Evolutionary conservation across 1,139 yeast genomes (phyloP).

Genomic region (Kodamaea derodonti): DNA sequence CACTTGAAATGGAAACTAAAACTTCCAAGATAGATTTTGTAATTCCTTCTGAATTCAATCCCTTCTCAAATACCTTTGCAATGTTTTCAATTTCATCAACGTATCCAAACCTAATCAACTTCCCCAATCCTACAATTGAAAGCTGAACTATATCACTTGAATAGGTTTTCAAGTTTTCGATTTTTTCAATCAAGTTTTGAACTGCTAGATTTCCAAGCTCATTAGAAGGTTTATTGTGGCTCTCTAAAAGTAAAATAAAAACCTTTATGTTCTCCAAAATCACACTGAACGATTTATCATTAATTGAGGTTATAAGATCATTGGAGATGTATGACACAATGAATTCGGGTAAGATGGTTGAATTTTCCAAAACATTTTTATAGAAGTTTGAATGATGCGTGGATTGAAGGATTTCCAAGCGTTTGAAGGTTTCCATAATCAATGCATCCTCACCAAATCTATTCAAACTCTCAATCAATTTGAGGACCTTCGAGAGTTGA

Average conservation of each 20-base stretch:
- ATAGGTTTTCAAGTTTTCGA: conserved; percentile 32
- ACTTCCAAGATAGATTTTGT: conserved; percentile 30
- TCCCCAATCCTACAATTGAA: conserved; percentile 28
- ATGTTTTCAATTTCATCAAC: conserved; percentile 2
- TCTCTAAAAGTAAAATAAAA: conserved; percentile 28
- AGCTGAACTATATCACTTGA: conserved; percentile 51
- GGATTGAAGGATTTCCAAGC: conserved; percentile 16
- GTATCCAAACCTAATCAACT: conserved; percentile 8
- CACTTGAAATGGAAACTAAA: conserved; percentile 16
- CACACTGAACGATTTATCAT: conserved; percentile 36
- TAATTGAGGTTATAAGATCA: conserved; percentile 42
- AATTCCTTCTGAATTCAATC: conserved; percentile 35
- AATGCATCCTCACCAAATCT: conserved; percentile 11
- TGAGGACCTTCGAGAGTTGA: conserved; percentile 19
- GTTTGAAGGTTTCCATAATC: conserved; percentile 10
- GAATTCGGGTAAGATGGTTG: conserved; percentile 11
- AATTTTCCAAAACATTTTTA: conserved; percentile 18
- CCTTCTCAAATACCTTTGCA: conserved; percentile 8
- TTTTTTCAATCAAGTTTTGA: conserved; percentile 25
- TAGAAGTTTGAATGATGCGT: conserved; percentile 28
- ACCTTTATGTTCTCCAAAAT: conserved; percentile 48
- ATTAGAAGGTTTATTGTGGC: conserved; percentile 8
- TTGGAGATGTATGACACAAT: conserved; percentile 30
- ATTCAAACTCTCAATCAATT: conserved; percentile 28
- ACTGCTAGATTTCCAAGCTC: conserved; percentile 15